Percentiles rank a stretch among this genome's conserved stretches.
phyloP scores from a whole-genome alignment of 768 basidiomycete genomes.

The Fibroporia radiculosa region DNA sequence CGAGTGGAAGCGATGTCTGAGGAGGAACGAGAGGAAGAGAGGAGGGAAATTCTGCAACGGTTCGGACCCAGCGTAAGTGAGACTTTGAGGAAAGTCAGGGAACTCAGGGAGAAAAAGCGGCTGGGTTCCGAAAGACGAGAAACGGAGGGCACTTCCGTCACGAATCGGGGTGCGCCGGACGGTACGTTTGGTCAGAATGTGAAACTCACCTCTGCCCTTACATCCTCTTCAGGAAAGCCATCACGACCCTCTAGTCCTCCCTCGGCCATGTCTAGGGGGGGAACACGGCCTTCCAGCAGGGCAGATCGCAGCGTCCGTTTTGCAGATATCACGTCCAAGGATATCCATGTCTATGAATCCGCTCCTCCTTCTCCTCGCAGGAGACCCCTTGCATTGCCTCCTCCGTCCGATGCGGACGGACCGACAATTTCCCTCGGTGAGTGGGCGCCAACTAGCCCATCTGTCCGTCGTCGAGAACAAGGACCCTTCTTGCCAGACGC shows the following conservation, averaged over 20 bases:
- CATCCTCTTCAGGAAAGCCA: neutral
- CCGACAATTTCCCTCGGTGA: slow-evolving; percentile 32
- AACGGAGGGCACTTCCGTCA: too few relatives aligned
- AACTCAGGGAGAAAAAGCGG: slow-evolving; percentile 32
- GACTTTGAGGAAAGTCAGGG: slow-evolving; percentile 47
- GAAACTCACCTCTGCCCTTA: too few relatives aligned
- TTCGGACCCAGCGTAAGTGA: slow-evolving; percentile 64
- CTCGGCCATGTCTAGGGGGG: slow-evolving; percentile 38
- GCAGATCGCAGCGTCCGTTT: slow-evolving; percentile 57
- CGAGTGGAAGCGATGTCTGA: slow-evolving; percentile 61
- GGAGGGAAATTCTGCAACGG: slow-evolving; percentile 55
- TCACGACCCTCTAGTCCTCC: slow-evolving; percentile 20
- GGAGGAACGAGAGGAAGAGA: slow-evolving; percentile 61
- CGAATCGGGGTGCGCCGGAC: too few relatives aligned
- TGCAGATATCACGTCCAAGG: slow-evolving; percentile 63
- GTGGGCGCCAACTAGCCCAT: slow-evolving; percentile 20
- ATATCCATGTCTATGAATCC: slow-evolving; percentile 79
- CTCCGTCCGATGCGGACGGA: slow-evolving; percentile 32
- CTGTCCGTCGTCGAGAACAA: neutral
- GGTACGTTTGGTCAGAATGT: too few relatives aligned
- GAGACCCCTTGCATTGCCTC: slow-evolving; percentile 49
- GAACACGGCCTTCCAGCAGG: slow-evolving; percentile 54
- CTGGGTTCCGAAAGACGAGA: too few relatives aligned
- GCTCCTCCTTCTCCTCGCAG: slow-evolving; percentile 69
- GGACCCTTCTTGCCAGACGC: slow-evolving; percentile 1